Evolutionary conservation across 176 grass and related monocot species (phyloP).

Genomic region (Tillandsia fasciculata): DNA sequence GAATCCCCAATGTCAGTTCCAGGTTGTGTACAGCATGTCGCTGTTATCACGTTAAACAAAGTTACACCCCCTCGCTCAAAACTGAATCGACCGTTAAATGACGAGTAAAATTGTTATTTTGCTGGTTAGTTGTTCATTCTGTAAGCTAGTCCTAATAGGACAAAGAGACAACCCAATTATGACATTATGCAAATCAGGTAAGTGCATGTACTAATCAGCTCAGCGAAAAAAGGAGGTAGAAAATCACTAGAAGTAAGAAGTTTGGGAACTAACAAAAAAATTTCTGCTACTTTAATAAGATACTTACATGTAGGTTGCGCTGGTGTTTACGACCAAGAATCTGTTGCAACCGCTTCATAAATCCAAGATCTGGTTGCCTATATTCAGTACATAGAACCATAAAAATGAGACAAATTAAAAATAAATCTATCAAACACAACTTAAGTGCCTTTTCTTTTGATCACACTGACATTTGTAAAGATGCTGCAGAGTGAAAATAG

Average conservation of each 20-base stretch:
- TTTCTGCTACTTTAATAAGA: constrained; percentile 18
- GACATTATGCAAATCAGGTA: no score
- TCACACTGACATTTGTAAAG: constrained; percentile 70
- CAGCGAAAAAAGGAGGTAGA: no score
- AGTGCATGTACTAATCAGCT: no score
- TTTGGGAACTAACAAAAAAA: no score
- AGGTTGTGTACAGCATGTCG: no score
- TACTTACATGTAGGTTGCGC: constrained; percentile 76
- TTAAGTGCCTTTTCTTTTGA: constrained; percentile 3
- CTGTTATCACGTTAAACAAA: no score
- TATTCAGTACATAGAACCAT: neutral
- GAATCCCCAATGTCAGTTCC: no score
- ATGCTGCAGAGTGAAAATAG: constrained; percentile 86
- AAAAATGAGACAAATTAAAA: neutral
- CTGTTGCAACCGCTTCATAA: constrained; percentile 80
- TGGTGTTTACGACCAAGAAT: constrained; percentile 88
- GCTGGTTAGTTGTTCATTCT: neutral
- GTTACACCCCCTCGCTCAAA: no score
- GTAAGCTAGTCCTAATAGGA: neutral
- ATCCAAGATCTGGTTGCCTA: constrained; percentile 92
- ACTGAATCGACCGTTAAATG: neutral
- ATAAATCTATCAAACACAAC: neutral
- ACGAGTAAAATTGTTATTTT: neutral
- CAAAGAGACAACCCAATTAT: no score
- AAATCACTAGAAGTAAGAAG: no score